These are phyloP conservation scores for Puccinia novopanici DNA, from an alignment of 1,284 basidiomycete genomes.

Conservation along the genomic window DNA sequence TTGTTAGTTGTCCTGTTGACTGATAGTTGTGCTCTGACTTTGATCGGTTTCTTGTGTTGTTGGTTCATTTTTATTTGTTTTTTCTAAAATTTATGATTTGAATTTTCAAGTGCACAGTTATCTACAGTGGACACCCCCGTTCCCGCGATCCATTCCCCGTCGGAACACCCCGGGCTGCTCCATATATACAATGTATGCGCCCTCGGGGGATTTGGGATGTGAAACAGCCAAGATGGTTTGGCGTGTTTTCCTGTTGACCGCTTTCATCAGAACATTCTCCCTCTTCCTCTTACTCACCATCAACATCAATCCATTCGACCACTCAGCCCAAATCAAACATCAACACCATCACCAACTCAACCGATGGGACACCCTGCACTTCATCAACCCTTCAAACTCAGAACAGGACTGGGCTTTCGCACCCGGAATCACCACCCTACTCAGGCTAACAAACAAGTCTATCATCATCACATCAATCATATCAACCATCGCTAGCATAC, in stretches of 20 bases:
- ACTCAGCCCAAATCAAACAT: constrained; percentile 2
- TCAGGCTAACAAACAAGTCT: not conserved
- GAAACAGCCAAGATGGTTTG: too few relatives aligned
- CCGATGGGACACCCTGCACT: constrained; percentile 35
- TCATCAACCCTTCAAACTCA: not conserved
- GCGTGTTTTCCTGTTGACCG: not conserved
- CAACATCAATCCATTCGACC: not conserved
- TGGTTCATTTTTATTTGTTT: not conserved
- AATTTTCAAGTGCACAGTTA: not conserved
- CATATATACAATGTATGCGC: too few relatives aligned
- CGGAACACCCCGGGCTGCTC: too few relatives aligned
- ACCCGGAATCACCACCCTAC: not conserved
- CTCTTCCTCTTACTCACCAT: not conserved
- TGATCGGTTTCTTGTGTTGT: constrained; percentile 6
- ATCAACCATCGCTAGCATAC: not conserved
- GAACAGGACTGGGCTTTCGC: constrained; percentile 36
- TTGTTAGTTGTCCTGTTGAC: not conserved
- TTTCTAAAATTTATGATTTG: not conserved
- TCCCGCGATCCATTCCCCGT: too few relatives aligned
- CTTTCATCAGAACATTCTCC: not conserved
- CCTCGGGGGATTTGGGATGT: too few relatives aligned
- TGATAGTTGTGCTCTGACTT: constrained; percentile 3
- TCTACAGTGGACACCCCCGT: not conserved
- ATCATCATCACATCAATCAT: not conserved
- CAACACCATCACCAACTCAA: not conserved